Base-by-base conservation (phyloP, 768 basidiomycete species). In the Flagelloscypha sp. region DNA sequence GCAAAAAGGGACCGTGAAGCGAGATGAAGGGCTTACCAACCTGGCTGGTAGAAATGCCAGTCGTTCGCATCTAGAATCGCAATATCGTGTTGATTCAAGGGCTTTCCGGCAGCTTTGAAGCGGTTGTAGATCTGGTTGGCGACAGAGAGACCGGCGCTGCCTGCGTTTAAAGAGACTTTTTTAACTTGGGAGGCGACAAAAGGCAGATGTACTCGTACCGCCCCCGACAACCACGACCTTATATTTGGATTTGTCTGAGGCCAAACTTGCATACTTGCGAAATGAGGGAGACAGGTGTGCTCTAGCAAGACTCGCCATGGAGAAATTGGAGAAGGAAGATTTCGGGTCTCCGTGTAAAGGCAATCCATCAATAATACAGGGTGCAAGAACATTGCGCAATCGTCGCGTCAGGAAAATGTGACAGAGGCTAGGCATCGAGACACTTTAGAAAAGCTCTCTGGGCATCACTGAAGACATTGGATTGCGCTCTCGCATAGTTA, bases 41-140 rank as follows among this genome's bases (percentile, higher is more conserved):
- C 94, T 15, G 94, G 94, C 62, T 86, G 81, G 61, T 94, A 97
- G 56, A 87, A 75, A 58, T 97, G 93, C 33, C 74, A 72, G 41
- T 82, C 68, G 16, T 86, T 76, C 12, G 72, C 74, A 52, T 98
- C 94, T 21, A 95, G 59, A 37, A 98, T 81, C 5, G 76, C 86
- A 30, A 98, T 76, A 54, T 97, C 93, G 16, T 78, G 84, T 13
- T 66, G 56, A 27, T 68, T 73, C 24, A 95, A 55, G 19, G 72
- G 56, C 44, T 80, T 79, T 7, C 79, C 82, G 28, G 80, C 77
- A 9, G 68, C 63, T 44, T 70, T 68, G 55, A 95, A 90, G 20
- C 79, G 70, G 48, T 88, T 65, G 54, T 81, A 86, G 30, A 98
- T 76, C 59, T 97, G 92, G 46, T 85, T 81, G 24, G 93, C 89